Evolutionary conservation across 805 yeast species (phyloP), one percentile per base, ranked within the genome.

Genomic region (Metschnikowia henanensis): DNA sequence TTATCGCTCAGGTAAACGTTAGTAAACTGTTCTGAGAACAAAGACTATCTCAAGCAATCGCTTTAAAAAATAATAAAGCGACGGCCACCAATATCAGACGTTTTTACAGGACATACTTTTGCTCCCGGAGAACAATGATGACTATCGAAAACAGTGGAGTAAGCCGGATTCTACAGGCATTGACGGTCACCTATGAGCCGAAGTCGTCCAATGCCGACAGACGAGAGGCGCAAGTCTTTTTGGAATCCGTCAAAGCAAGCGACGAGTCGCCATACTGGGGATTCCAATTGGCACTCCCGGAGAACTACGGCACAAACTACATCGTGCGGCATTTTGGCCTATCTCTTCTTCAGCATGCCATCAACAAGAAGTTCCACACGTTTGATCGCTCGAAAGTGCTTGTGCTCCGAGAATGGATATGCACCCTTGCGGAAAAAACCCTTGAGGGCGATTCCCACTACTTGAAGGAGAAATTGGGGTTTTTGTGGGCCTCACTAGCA

Each of bases 181-280:
- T 92, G 49, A 87, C 81, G 45, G 74, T 83, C 7, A 82, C 88
- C 15, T 87, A 89, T 59, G 79, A 80, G 31, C 79, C 90, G 15
- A 73, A 72, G 47, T 76, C 90, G 3, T 62, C 77, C 30, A 87
- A 87, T 58, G 66, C 64, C 4, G 75, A 77, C 43, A 64, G 85
- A 40, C 70, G 74, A 34, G 71, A 70, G 45, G 84, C 84, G 6
- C 84, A 80, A 55, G 47, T 42, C 5, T 87, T 88, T 52, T 70
- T 94, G 25, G 97, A 90, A 54, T 70, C 80, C 9, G 79, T 92
- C 20, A 91, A 88, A 59, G 66, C 73, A 34, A 82, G 84, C 49
- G 86, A 83, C 8, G 95, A 91, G 59, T 83, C 95, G 17, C 97
- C 99, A 0, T 79, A 71, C 49, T 89, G 96, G 91, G 97, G 97